Evolutionary conservation across 2,329 filamentous ascomycete genomes (phyloP), one percentile per base, ranked within the genome.

Genomic region (Emergomyces pasteurianus): DNA sequence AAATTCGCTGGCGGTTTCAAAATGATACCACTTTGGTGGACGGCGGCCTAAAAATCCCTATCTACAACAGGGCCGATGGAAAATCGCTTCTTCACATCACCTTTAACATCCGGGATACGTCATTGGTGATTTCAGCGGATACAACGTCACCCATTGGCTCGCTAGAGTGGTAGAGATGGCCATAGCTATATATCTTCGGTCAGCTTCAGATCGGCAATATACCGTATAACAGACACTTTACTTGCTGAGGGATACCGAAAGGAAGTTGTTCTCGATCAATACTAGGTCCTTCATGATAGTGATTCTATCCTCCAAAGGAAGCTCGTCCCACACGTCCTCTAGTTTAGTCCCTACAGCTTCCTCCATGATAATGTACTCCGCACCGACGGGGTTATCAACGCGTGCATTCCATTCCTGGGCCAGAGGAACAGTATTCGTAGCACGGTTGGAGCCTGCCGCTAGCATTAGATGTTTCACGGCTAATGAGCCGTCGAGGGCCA

Each of bases 51-150:
- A 63, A 74, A 74, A 18, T 62, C 64, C 58, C 63, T 67, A 23
- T 71, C 67, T 18, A 70, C 70, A 38, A 73, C 69, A 61, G 75
- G 74, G 2, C 74, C 73, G 61, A 77, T 74, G 34, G 63, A 67
- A 59, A 75, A 77, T 49, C 65, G 70, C 43, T 67, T 63, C 59
- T 62, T 63, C 21, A 72, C 68, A 52, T 65, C 63, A 62, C 66
- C 65, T 66, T 72, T 76, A 18, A 72, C 10, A 58, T 71, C 65
- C 50, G n/a, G 23, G 38, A 46, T 46, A n/a, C 31, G 28, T 58
- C 43, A 42, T 36, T 49, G 18, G 36, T 26, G 50, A 60, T n/a
- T 26, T 56, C 43, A 40, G 54, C 59, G 38, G 47, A 26, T 49
- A 21, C 28, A 47, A 46, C 23, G 28, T 18, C 21, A 54, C 10